phyloP scores from a whole-genome alignment of 805 yeast genomes.

The Metschnikowia proteae region DNA sequence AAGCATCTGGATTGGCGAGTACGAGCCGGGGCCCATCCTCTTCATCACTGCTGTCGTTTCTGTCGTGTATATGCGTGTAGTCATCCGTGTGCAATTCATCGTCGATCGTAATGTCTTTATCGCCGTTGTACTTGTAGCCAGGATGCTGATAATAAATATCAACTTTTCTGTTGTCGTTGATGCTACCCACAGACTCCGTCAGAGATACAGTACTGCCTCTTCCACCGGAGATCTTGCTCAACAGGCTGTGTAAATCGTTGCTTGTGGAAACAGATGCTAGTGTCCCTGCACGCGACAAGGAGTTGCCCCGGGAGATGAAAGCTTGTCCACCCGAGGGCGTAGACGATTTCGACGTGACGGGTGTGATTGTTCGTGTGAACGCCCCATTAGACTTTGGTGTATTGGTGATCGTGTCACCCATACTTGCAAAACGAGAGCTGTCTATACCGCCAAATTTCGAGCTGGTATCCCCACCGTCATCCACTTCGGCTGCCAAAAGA shows the following conservation, averaged over 20 bases:
- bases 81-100: constrained; percentile 18
- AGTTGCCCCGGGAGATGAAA: constrained; percentile 23
- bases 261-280: constrained; percentile 20
- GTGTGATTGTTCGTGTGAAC: constrained; percentile 6
- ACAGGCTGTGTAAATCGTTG: constrained; percentile 19
- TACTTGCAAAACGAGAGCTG: constrained; percentile 1
- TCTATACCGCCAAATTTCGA: constrained; percentile 12
- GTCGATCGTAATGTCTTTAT: constrained; percentile 18
- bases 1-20: constrained; percentile 55
- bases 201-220: constrained; percentile 23
- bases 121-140: constrained; percentile 26
- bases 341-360: constrained; percentile 14
- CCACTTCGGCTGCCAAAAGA: constrained; percentile 71
- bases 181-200: constrained; percentile 28
- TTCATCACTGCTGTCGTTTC: constrained; percentile 19
- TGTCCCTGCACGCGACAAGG: constrained; percentile 33
- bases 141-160: constrained; percentile 42
- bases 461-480: constrained; percentile 35
- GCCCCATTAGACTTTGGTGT: background rate
- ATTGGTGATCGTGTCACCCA: background rate
- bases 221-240: constrained; percentile 15
- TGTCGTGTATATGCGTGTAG: constrained; percentile 8
- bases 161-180: constrained; percentile 23
- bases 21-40: constrained; percentile 44
- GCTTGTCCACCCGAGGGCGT: constrained; percentile 9